Evolutionary conservation across 345 rosid genomes (phyloP).

Genomic region (Syzygium aromaticum): DNA sequence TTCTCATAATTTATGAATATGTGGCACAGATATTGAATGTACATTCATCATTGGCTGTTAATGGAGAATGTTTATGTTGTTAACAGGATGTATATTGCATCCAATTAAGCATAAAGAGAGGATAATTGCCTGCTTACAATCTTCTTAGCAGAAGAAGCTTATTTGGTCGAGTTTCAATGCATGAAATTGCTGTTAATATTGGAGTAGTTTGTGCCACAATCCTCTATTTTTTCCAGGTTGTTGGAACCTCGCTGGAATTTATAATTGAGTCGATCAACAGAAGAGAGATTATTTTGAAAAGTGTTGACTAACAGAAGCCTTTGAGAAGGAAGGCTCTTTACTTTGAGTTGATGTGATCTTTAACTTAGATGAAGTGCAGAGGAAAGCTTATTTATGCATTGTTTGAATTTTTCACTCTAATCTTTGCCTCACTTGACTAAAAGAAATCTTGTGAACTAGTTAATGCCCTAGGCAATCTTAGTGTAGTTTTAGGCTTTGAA

Average conservation of each 20-base stretch:
- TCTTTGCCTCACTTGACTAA: neutral
- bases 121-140: neutral
- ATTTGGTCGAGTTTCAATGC: neutral
- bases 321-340: neutral
- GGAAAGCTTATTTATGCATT: neutral
- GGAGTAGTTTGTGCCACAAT: neutral
- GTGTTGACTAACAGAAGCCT: neutral
- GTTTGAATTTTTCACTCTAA: neutral
- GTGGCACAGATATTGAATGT: neutral
- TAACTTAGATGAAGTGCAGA: neutral
- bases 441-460: neutral
- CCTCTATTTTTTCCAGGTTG: neutral
- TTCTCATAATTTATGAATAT: neutral
- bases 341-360: neutral
- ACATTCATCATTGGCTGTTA: neutral
- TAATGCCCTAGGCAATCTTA: neutral
- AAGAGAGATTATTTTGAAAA: neutral
- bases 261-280: neutral
- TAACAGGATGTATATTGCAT: neutral
- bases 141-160: neutral
- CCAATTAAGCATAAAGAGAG: neutral
- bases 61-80: neutral
- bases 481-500: neutral
- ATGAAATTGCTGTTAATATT: neutral
- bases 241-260: neutral